phyloP scores from a whole-genome alignment of 108 stramenopile species.

The Fragilaria crotonensis region DNA sequence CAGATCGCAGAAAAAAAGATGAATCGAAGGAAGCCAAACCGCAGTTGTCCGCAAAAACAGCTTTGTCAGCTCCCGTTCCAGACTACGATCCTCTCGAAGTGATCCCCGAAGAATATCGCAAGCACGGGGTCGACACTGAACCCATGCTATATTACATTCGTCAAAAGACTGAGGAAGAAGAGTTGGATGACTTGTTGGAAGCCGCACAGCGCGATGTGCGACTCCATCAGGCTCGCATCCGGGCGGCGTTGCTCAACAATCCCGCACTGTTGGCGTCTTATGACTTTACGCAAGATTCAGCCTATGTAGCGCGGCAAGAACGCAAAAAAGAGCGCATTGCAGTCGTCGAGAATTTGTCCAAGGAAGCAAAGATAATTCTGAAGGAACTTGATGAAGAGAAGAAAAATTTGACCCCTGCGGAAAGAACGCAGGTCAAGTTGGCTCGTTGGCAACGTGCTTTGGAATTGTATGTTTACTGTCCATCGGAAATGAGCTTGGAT shows the following conservation, averaged over 20 bases:
- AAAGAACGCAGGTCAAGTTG: slow-evolving; percentile 47
- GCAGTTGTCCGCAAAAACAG: no score
- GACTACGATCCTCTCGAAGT: no score
- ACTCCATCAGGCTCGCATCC: slow-evolving; percentile 43
- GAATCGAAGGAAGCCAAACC: no score
- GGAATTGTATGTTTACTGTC: slow-evolving; percentile 71
- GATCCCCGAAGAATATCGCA: slow-evolving; percentile 2
- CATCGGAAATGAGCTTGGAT: slow-evolving; percentile 36
- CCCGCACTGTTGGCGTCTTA: slow-evolving; percentile 26
- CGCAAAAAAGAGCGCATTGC: slow-evolving; percentile 29
- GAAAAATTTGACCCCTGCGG: slow-evolving; percentile 45
- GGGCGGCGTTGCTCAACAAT: slow-evolving; percentile 27
- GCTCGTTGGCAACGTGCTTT: slow-evolving; percentile 69
- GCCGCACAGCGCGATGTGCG: slow-evolving; percentile 54
- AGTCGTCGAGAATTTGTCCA: slow-evolving; percentile 22
- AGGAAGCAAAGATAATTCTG: slow-evolving; percentile 26
- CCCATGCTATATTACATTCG: slow-evolving; percentile 14
- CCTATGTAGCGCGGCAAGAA: slow-evolving; percentile 26
- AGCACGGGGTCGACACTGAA: neutral
- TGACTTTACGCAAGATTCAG: slow-evolving; percentile 26
- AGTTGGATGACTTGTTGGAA: slow-evolving; percentile 23
- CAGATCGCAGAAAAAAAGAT: no score
- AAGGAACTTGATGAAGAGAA: slow-evolving; percentile 18
- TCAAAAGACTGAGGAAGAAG: slow-evolving; percentile 4
- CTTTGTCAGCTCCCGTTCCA: no score